A percentile compares a stretch with the other conserved stretches of the same genome.
Conservation (phyloP, 345 rosid genomes). For the Sapria himalayana region DNA sequence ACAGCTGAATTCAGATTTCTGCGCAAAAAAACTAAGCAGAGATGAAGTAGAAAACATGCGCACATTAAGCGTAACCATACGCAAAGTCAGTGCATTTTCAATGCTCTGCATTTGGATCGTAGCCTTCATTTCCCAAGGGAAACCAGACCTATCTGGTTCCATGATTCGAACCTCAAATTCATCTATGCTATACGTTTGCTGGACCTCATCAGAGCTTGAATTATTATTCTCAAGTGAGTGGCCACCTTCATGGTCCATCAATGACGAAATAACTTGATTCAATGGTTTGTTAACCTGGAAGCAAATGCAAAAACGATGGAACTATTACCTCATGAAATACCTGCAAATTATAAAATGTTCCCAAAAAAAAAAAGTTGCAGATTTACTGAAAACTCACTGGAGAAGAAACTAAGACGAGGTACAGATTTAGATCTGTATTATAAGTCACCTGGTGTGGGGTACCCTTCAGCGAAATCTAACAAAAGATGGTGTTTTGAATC, state of each 20-base stretch:
- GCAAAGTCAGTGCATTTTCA: slow-evolving; percentile 83
- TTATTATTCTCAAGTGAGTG: slow-evolving; percentile 75
- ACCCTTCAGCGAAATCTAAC: slow-evolving; percentile 72
- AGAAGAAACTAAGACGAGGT: slow-evolving; percentile 69
- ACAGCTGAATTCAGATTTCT: slow-evolving; percentile 6
- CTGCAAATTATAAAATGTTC: background rate
- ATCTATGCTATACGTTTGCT: slow-evolving; percentile 52
- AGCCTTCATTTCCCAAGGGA: slow-evolving; percentile 86
- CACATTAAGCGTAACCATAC: slow-evolving; percentile 72
- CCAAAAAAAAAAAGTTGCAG: background rate
- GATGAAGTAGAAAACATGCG: slow-evolving; percentile 33
- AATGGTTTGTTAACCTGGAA: slow-evolving; percentile 63
- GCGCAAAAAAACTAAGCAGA: slow-evolving; percentile 3
- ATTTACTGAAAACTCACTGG: slow-evolving; percentile 74
- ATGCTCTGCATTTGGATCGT: slow-evolving; percentile 87
- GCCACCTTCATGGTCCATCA: slow-evolving; percentile 88
- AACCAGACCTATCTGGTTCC: slow-evolving; percentile 75
- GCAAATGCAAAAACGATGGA: slow-evolving; percentile 6
- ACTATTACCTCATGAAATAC: slow-evolving; percentile 5
- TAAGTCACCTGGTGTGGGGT: slow-evolving; percentile 98
- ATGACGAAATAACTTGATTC: slow-evolving; percentile 75
- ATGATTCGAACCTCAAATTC: slow-evolving; percentile 83
- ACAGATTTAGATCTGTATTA: slow-evolving; percentile 71
- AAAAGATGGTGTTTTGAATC: slow-evolving; percentile 9
- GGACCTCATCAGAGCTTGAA: slow-evolving; percentile 55